phyloP scores from a whole-genome alignment of 176 grass and related monocot genomes.

The Aegilops longissima region DNA sequence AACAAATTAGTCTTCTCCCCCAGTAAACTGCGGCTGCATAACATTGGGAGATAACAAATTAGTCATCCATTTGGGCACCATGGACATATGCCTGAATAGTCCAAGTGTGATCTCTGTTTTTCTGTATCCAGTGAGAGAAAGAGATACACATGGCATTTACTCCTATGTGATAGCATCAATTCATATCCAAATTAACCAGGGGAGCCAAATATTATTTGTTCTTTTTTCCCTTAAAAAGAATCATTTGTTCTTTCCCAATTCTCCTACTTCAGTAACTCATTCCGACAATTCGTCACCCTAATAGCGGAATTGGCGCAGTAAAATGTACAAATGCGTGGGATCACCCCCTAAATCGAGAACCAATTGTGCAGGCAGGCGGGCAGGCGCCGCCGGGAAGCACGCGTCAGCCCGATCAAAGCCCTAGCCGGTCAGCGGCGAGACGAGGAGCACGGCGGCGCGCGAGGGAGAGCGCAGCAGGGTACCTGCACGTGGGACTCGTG shows the following conservation, averaged over 20 bases:
- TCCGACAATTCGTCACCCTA: not conserved
- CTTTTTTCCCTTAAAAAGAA: too few relatives aligned
- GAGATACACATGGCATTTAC: not conserved
- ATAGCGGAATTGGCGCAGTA: not conserved
- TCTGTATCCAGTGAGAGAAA: not conserved
- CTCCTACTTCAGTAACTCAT: not conserved
- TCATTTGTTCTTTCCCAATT: not conserved
- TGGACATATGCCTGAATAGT: not conserved
- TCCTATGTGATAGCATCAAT: not conserved
- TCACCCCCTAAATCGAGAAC: not conserved
- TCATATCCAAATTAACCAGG: not conserved
- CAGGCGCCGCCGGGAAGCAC: not conserved
- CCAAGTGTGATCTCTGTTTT: not conserved
- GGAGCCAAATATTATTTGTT: not conserved
- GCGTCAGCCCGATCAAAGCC: conserved; percentile 20
- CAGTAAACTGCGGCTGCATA: not conserved
- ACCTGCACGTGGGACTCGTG: not conserved
- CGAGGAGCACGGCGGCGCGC: not conserved
- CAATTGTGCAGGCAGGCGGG: not conserved
- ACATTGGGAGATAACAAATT: too few relatives aligned
- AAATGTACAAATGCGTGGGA: not conserved
- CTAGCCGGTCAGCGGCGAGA: not conserved
- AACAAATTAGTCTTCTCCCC: not conserved
- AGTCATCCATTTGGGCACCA: not conserved
- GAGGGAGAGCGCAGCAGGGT: not conserved